Base-by-base conservation (phyloP, 2,329 filamentous ascomycete genomes). In the Fusarium udum region DNA sequence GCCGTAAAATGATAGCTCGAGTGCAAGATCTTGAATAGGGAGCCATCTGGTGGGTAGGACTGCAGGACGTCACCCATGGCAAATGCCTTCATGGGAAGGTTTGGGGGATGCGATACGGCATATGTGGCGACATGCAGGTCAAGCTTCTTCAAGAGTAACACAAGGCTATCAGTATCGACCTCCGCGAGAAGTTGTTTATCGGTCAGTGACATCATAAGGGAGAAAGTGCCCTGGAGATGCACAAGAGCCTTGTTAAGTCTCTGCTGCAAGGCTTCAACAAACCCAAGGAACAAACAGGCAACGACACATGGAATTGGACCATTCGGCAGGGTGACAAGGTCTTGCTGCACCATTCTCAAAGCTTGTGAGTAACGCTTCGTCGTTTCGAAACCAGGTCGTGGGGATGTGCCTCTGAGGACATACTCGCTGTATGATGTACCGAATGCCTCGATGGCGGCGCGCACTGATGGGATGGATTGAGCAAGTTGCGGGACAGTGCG, bases 61-160 rank as follows among this genome's bases (percentile, higher is more conserved):
- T 40, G n/a, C 1, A 75, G 39, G 1, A 40, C 11, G 0, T 71
- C 32, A 15, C 34, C 37, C 22, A 59, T 42, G 5, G 66, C n/a
- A 1, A 48, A 20, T 9, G 72, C 45, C 4, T 49, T 58, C 15
- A 26, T 20, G 6, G 56, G 60, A 12, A 75, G 60, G 31, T 76
- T 32, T 12, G 74, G 74, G 3, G 72, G 36, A 15, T 49, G 46
- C 1, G 52, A 60, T 6, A 73, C 7, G 0, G 69, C 64, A 5
- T 76, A 76, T 6, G 74, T 76, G 6, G 74, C 72, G 3, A 71
- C 51, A 45, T 76, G 74, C 1, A 76, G 62, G 15, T 76, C 74
- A 8, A 76, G 64, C 6, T 76, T 76, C 7, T 69, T 60, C 2
- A 76, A 40, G 0, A 76, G 39, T 8, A 73, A 51, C 1, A 70